Percentiles rank a stretch among this genome's conserved stretches.
phyloP scores from a whole-genome alignment of 805 yeast species.

The Starmera dryadoides region DNA sequence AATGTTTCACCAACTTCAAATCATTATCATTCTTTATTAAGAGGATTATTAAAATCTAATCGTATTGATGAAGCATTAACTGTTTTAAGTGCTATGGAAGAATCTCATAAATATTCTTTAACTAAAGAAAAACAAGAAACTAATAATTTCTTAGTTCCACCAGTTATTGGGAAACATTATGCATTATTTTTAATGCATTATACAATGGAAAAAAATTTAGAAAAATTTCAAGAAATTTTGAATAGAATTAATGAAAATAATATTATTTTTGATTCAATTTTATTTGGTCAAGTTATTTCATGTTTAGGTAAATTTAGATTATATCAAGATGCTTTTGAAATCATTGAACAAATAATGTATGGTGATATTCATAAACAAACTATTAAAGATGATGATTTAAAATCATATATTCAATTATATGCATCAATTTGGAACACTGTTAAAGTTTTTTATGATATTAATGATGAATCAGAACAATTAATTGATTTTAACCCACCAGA shows the following conservation, averaged over 20 bases:
- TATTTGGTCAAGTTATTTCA: constrained; percentile 30
- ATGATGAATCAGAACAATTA: constrained; percentile 2
- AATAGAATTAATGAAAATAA: constrained; percentile 22
- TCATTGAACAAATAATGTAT: constrained; percentile 24
- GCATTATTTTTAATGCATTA: constrained; percentile 30
- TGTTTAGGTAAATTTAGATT: constrained; percentile 23
- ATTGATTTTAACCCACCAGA: constrained; percentile 8
- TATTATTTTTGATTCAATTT: constrained; percentile 25
- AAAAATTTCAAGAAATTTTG: constrained; percentile 23
- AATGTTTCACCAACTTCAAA: constrained; percentile 13
- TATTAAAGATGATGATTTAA: constrained; percentile 3
- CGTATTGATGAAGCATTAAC: constrained; percentile 21
- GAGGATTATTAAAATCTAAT: constrained; percentile 14
- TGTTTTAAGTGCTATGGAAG: constrained; percentile 26
- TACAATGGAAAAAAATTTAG: constrained; percentile 18
- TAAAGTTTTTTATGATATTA: constrained; percentile 7
- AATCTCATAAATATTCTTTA: constrained; percentile 4
- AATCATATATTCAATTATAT: constrained; percentile 15
- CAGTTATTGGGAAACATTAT: constrained; percentile 34
- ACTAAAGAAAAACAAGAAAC: constrained; percentile 4
- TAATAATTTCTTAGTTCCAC: constrained; percentile 22
- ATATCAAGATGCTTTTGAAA: constrained; percentile 23
- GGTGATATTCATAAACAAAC: constrained; percentile 11
- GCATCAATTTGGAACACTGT: constrained; percentile 24
- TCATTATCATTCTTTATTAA: constrained; percentile 19